phyloP scores from a whole-genome alignment of 164 flowering plant genomes.

The Houttuynia cordata region DNA sequence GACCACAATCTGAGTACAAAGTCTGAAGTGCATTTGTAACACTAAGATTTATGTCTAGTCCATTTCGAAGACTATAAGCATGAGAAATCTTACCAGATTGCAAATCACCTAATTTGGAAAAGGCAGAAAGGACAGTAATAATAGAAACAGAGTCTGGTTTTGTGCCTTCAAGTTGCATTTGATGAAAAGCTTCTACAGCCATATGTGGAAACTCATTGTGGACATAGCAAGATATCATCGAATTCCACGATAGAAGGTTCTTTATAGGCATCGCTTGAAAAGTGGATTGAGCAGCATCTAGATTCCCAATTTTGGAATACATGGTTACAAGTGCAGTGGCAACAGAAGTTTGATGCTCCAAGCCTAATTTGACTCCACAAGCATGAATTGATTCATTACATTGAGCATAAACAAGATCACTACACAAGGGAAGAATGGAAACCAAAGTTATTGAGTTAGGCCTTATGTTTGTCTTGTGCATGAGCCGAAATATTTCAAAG shows the following conservation, averaged over 20 bases:
- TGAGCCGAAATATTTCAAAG: constrained; percentile 10
- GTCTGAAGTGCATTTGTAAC: constrained; percentile 35
- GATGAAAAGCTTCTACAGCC: constrained; percentile 21
- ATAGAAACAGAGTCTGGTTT: constrained; percentile 32
- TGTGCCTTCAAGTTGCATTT: constrained; percentile 31
- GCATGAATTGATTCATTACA: constrained; percentile 16
- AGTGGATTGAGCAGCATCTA: constrained; percentile 7
- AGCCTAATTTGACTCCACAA: constrained; percentile 13
- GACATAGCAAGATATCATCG: constrained; percentile 11
- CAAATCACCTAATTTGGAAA: constrained; percentile 20
- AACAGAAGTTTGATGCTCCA: constrained; percentile 4
- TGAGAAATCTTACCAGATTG: constrained; percentile 37
- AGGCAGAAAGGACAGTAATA: constrained; percentile 34
- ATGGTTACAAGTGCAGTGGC: constrained; percentile 13
- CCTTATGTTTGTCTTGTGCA: constrained; percentile 6
- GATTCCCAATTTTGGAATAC: constrained; percentile 15
- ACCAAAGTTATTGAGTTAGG: constrained; percentile 13
- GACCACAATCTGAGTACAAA: constrained; percentile 31
- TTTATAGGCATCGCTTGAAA: constrained; percentile 7
- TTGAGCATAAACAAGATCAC: constrained; percentile 2
- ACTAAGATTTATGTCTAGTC: constrained; percentile 22
- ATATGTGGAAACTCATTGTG: constrained; percentile 12
- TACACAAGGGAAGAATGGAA: constrained; percentile 14
- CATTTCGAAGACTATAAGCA: constrained; percentile 29
- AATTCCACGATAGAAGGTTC: constrained; percentile 12